These are phyloP conservation scores for Nepenthes gracilis DNA, from an alignment of 148 eudicot genomes.

Conservation along the genomic window DNA sequence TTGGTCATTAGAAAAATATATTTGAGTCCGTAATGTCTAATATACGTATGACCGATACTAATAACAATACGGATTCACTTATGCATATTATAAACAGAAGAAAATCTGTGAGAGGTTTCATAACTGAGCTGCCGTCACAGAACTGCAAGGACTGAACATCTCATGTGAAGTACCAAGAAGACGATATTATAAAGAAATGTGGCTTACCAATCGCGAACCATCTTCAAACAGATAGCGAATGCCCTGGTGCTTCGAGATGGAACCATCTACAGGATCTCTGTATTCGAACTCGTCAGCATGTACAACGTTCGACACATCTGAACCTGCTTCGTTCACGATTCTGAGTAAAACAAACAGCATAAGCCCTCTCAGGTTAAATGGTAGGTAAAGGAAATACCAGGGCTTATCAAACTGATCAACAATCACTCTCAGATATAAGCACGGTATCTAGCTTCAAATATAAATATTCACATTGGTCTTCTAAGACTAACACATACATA, in stretches of 20 bases:
- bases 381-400: background rate
- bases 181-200: background rate
- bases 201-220: constrained; percentile 77
- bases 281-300: constrained; percentile 84
- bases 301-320: constrained; percentile 60
- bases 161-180: too few relatives aligned
- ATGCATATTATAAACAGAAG: too few relatives aligned
- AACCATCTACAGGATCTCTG: constrained; percentile 94
- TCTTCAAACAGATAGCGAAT: constrained; percentile 89
- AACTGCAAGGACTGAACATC: too few relatives aligned
- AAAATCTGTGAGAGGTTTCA: too few relatives aligned
- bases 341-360: constrained; percentile 13
- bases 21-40: too few relatives aligned
- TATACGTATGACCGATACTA: too few relatives aligned
- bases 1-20: too few relatives aligned
- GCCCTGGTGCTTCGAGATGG: constrained; percentile 93
- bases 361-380: background rate
- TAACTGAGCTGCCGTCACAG: too few relatives aligned
- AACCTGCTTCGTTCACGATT: constrained; percentile 52
- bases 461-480: too few relatives aligned
- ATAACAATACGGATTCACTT: background rate
- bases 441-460: too few relatives aligned
- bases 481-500: too few relatives aligned
- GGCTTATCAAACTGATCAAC: constrained; percentile 1
- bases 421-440: background rate